Evolutionary conservation across 2,329 filamentous ascomycete genomes (phyloP).

Genomic region (Alternaria sp.): DNA sequence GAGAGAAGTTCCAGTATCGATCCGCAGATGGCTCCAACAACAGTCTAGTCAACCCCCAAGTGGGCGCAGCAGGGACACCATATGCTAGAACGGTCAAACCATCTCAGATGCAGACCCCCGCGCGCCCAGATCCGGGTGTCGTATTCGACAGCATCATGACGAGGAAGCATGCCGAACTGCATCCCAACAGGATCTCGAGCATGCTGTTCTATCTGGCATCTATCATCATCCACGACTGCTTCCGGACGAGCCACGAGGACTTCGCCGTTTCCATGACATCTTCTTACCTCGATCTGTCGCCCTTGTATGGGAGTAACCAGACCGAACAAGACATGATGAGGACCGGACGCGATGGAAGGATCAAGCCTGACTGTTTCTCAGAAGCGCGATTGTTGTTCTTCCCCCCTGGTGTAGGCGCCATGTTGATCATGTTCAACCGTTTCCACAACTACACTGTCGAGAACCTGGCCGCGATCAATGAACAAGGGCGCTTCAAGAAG

Average conservation of each 20-base stretch:
- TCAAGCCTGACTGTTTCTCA: constrained; percentile 74
- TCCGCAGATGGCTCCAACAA: constrained; percentile 58
- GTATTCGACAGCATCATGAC: constrained; percentile 73
- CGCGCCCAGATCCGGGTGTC: constrained; percentile 68
- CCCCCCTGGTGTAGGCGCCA: constrained; percentile 70
- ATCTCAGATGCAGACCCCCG: constrained; percentile 61
- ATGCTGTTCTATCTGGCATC: constrained; percentile 78
- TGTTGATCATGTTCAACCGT: constrained; percentile 71
- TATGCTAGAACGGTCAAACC: constrained; percentile 73
- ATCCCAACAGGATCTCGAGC: constrained; percentile 75
- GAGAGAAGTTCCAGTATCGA: constrained; percentile 54
- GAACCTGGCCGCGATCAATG: constrained; percentile 84
- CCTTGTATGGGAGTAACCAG: constrained; percentile 74
- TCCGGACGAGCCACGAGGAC: constrained; percentile 69
- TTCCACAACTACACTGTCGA: constrained; percentile 89
- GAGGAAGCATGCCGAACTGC: constrained; percentile 66
- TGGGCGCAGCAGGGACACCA: constrained; percentile 69
- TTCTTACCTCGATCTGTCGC: constrained; percentile 76
- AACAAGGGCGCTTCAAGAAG: constrained; percentile 76
- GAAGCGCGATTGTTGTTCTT: constrained; percentile 70
- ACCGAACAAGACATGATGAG: constrained; percentile 70
- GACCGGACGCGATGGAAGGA: constrained; percentile 68
- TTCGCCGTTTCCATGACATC: constrained; percentile 70
- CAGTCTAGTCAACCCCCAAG: constrained; percentile 66
- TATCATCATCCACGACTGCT: constrained; percentile 68